A percentile compares a stretch with the other conserved stretches of the same genome.
Evolutionary conservation across 2,329 filamentous ascomycete genomes (phyloP).

Genomic region (Fusarium palustre): DNA sequence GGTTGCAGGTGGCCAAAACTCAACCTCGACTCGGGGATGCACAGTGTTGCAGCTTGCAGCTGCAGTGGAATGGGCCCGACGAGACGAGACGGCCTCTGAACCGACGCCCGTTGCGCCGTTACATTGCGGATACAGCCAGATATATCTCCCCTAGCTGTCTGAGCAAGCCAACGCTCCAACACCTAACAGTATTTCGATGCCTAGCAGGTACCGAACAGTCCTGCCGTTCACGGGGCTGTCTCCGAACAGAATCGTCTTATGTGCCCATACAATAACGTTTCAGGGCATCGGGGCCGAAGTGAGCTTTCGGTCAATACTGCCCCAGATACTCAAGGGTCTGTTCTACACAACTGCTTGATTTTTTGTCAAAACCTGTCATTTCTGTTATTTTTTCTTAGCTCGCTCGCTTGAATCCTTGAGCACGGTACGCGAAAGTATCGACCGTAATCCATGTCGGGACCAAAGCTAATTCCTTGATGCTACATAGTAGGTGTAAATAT

Average conservation of each 20-base stretch:
- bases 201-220: conserved; percentile 15
- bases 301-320: conserved; percentile 22
- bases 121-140: conserved; percentile 1
- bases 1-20: conserved; percentile 21
- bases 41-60: conserved; percentile 42
- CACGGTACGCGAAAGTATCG: conserved; percentile 28
- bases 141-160: conserved; percentile 9
- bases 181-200: neutral
- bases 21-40: conserved; percentile 42
- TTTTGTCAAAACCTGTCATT: conserved; percentile 16
- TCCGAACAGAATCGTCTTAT: conserved; percentile 22
- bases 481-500: neutral
- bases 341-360: neutral
- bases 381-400: conserved; percentile 16
- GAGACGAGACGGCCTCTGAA: conserved; percentile 16
- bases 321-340: conserved; percentile 14
- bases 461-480: conserved; percentile 25
- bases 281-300: conserved; percentile 17
- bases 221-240: conserved; percentile 32
- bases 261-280: conserved; percentile 21
- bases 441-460: conserved; percentile 15
- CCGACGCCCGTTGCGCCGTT: conserved; percentile 5
- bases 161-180: neutral
- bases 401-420: conserved; percentile 13
- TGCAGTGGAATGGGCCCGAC: conserved; percentile 26